Evolutionary conservation across 768 basidiomycete genomes (phyloP).

Genomic region (Amanita jacksonii): DNA sequence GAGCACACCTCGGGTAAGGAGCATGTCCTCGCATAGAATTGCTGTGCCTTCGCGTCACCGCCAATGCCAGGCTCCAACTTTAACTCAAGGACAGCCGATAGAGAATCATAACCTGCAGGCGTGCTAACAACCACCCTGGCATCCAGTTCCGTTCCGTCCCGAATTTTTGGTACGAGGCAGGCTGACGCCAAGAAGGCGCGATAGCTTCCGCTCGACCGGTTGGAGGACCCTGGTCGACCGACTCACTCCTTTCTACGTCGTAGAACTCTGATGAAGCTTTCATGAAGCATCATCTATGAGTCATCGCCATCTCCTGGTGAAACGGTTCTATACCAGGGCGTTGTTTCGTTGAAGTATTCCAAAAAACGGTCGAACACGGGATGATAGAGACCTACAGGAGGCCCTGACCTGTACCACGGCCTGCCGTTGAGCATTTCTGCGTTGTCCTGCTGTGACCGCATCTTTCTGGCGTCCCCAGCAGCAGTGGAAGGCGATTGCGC

Average conservation of each 20-base stretch:
- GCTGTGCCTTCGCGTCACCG: neutral
- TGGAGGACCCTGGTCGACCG: constrained; percentile 1
- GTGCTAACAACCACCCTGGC: neutral
- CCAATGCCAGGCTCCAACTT: constrained; percentile 2
- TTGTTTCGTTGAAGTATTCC: neutral
- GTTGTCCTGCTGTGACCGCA: constrained; percentile 1
- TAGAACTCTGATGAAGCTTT: constrained; percentile 2
- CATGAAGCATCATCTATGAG: constrained; percentile 4
- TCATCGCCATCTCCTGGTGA: neutral
- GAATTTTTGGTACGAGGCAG: neutral
- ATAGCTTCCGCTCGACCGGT: constrained; percentile 1
- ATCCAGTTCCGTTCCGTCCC: neutral
- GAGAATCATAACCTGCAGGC: neutral
- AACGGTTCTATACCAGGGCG: neutral
- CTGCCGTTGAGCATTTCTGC: constrained; percentile 3
- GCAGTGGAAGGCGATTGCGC: neutral
- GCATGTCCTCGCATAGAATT: constrained; percentile 4
- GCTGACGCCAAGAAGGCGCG: neutral
- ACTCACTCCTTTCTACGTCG: constrained; percentile 1
- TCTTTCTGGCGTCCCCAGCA: constrained; percentile 1
- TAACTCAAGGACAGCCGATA: neutral
- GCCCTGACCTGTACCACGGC: constrained; percentile 1
- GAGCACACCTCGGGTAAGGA: constrained; percentile 2
- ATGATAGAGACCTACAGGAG: constrained; percentile 6
- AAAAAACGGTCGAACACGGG: constrained; percentile 4